A percentile compares a stretch with the other conserved stretches of the same genome.
Conservation (phyloP, 2,329 filamentous ascomycete species). For the Fusarium sp. region DNA sequence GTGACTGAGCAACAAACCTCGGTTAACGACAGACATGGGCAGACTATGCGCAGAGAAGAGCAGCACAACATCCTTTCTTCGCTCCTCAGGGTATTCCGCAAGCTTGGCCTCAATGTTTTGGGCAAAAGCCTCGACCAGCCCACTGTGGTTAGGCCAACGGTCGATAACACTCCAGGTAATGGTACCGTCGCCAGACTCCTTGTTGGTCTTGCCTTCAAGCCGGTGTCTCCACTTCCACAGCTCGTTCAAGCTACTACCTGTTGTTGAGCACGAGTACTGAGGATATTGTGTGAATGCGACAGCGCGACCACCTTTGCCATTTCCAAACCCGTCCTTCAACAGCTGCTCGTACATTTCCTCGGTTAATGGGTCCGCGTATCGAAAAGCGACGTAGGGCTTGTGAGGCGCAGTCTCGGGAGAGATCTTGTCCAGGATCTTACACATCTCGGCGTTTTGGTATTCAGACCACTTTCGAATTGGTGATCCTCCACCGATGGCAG, state of each 20-base stretch:
- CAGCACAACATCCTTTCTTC: constrained; percentile 81
- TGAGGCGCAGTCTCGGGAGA: constrained; percentile 95
- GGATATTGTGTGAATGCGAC: constrained; percentile 99
- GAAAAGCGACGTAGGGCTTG: constrained; percentile 96
- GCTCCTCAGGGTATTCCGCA: constrained; percentile 82
- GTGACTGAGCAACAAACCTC: constrained; percentile 61
- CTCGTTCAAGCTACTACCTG: constrained; percentile 94
- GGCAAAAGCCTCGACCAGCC: constrained; percentile 90
- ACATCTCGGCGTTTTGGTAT: constrained; percentile 93
- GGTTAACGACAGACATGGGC: constrained; percentile 97
- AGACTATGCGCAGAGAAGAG: constrained; percentile 96
- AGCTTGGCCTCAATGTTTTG: constrained; percentile 90
- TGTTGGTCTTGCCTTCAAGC: constrained; percentile 78
- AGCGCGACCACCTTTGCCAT: constrained; percentile 88
- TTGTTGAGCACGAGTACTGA: constrained; percentile 98
- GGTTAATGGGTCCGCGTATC: constrained; percentile 92
- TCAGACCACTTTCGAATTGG: constrained; percentile 99
- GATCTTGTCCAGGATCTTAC: constrained; percentile 91
- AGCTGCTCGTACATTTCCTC: constrained; percentile 90
- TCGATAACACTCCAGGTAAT: constrained; percentile 99
- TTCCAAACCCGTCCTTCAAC: constrained; percentile 88
- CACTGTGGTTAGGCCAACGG: constrained; percentile 92
- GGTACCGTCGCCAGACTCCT: constrained; percentile 66
- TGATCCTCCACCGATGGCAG: constrained; percentile 94
- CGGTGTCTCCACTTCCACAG: constrained; percentile 96